Evolutionary conservation across 2,329 filamentous ascomycete genomes (phyloP), one percentile per base, ranked within the genome.

Genomic region (Alternaria sp.): DNA sequence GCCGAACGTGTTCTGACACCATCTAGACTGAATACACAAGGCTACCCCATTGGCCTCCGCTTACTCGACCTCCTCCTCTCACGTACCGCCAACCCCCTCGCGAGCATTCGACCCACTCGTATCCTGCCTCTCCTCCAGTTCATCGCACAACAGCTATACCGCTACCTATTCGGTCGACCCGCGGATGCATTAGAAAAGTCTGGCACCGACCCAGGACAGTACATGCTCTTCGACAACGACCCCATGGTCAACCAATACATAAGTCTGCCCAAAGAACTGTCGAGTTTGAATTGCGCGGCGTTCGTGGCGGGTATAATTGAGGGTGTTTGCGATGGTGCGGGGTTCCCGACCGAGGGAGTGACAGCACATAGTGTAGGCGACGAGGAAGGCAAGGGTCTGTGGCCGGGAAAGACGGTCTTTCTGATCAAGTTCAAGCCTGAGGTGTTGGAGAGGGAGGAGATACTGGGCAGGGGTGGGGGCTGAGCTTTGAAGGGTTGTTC

Each of bases 161-260:
- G 91, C 70, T 92, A 97, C 80, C 91, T 99, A 53, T 99, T 99
- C 81, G 90, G 89, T 41, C 91, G 95, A 2, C 90, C 94, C 60
- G 96, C 96, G 26, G 95, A 98, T 82, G 92, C 93, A 18, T 89
- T 99, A 62, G 96, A 99, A 83, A 94, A 96, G 82, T 93, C 90
- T 63, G 90, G 92, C 9, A 88, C 90, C 57, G 95, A 94, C 56
- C 90, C 93, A 9, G 93, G 96, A 72, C 95, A 98, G 84, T 99
- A 98, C 85, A 98, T 99, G 95, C 96, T 99, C 74, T 93, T 94
- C 74, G 96, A 99, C 83, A 98, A 99, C 82, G 96, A 98, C 79
- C 96, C 96, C 21, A 86, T 98, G 55, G 95, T 98, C 43, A 98
- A 97, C 81, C 90, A 91, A 66, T 98, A 96, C 83, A 92, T 99